Evolutionary conservation across 2,329 filamentous ascomycete genomes (phyloP).

Genomic region (Aspergillus cejpii): DNA sequence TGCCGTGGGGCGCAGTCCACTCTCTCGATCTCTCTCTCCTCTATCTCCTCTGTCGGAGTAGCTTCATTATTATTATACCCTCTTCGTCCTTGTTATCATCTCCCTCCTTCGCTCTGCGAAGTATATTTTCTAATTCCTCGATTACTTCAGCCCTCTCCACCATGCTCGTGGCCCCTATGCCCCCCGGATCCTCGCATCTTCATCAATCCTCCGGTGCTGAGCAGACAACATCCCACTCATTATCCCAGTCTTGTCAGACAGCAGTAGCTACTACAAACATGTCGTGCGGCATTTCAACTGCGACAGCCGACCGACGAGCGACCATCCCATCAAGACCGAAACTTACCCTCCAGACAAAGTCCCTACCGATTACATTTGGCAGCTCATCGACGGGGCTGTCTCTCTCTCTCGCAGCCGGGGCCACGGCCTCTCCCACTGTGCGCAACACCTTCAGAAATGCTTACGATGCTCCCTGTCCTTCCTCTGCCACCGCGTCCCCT

Average conservation of each 20-base stretch:
- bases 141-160: constrained; percentile 8
- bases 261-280: constrained; percentile 6
- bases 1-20: background rate
- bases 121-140: background rate
- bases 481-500: constrained; percentile 35
- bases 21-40: background rate
- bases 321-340: constrained; percentile 46
- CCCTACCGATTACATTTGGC: constrained; percentile 47
- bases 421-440: constrained; percentile 51
- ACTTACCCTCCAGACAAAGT: constrained; percentile 54
- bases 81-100: background rate
- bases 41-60: background rate
- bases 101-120: background rate
- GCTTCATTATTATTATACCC: background rate
- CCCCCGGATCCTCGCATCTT: constrained; percentile 16
- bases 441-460: constrained; percentile 58
- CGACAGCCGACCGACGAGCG: constrained; percentile 6
- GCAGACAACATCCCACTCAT: constrained; percentile 7
- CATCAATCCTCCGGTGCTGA: constrained; percentile 4
- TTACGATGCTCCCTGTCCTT: constrained; percentile 43
- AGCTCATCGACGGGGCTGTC: constrained; percentile 49
- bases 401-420: constrained; percentile 45
- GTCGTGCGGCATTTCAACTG: constrained; percentile 13
- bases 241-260: background rate
- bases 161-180: constrained; percentile 22